phyloP scores from a whole-genome alignment of 2,329 filamentous ascomycete genomes.

The Monilinia fructigena region DNA sequence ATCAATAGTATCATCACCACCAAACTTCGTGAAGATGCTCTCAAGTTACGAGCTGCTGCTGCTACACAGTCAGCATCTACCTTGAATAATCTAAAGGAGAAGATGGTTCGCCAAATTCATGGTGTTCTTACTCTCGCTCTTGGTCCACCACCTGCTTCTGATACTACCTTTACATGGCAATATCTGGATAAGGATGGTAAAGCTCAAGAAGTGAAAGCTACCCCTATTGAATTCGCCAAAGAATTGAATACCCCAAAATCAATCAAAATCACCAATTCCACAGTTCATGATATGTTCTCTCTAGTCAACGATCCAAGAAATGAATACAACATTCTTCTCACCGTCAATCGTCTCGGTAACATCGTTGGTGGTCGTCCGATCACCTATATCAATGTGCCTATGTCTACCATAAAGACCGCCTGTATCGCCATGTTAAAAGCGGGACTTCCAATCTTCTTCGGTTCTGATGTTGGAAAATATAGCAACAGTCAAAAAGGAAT shows the following conservation, averaged over 20 bases:
- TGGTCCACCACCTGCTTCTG: slow-evolving; percentile 71
- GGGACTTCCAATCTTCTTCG: slow-evolving; percentile 83
- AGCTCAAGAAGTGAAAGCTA: slow-evolving; percentile 60
- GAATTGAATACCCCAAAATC: slow-evolving; percentile 61
- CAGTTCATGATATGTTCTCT: slow-evolving; percentile 70
- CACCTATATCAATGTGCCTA: slow-evolving; percentile 81
- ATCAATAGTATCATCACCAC: slow-evolving; percentile 76
- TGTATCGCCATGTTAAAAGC: slow-evolving; percentile 76
- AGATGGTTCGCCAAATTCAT: slow-evolving; percentile 78
- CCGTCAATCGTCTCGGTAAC: slow-evolving; percentile 77
- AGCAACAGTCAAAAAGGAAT: slow-evolving; percentile 66
- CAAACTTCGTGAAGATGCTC: slow-evolving; percentile 81
- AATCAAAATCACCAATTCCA: slow-evolving; percentile 57
- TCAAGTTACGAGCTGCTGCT: slow-evolving; percentile 64
- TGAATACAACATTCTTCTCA: slow-evolving; percentile 67
- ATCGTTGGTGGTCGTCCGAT: slow-evolving; percentile 73
- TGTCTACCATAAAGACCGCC: slow-evolving; percentile 67
- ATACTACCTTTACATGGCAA: slow-evolving; percentile 73
- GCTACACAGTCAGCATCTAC: slow-evolving; percentile 27
- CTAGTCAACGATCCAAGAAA: slow-evolving; percentile 85
- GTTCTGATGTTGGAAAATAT: slow-evolving; percentile 83
- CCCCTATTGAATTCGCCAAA: slow-evolving; percentile 69
- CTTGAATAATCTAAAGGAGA: slow-evolving; percentile 55
- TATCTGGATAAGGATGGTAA: slow-evolving; percentile 69
- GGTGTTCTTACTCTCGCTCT: slow-evolving; percentile 79